phyloP scores from a whole-genome alignment of 257 asterid species.

The Solanum verrucosum region DNA sequence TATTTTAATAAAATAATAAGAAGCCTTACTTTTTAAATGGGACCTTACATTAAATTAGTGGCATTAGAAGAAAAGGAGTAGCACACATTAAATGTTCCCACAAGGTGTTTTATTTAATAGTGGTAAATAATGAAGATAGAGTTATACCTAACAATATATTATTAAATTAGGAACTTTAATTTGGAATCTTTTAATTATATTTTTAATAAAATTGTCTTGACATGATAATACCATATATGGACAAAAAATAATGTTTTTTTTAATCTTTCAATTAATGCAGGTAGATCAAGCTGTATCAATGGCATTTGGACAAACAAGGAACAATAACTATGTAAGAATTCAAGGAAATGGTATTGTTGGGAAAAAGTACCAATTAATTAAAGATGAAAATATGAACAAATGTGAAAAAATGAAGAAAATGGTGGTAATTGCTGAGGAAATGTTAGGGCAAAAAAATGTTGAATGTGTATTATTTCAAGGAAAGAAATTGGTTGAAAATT shows the following conservation, averaged over 20 bases:
- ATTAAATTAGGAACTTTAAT: not conserved
- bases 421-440: slow-evolving; percentile 27
- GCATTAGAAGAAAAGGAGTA: not conserved
- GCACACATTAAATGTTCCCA: not conserved
- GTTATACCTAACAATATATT: not conserved
- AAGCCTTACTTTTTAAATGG: not conserved
- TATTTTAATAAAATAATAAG: not conserved
- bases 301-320: slow-evolving; percentile 65
- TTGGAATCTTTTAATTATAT: not conserved
- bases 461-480: slow-evolving; percentile 62
- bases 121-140: not conserved
- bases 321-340: slow-evolving; percentile 50
- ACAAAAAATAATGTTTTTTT: not conserved
- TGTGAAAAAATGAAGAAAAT: not conserved
- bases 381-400: not conserved
- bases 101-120: not conserved
- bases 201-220: not conserved
- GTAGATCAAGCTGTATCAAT: slow-evolving; percentile 86
- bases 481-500: slow-evolving; percentile 39
- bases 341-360: slow-evolving; percentile 43
- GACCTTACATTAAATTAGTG: not conserved
- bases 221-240: not conserved
- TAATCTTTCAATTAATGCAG: slow-evolving; percentile 12
- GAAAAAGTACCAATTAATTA: not conserved
- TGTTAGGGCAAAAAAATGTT: slow-evolving; percentile 54